phyloP scores from a whole-genome alignment of 2,329 filamentous ascomycete genomes.

The Colletotrichum siamense region DNA sequence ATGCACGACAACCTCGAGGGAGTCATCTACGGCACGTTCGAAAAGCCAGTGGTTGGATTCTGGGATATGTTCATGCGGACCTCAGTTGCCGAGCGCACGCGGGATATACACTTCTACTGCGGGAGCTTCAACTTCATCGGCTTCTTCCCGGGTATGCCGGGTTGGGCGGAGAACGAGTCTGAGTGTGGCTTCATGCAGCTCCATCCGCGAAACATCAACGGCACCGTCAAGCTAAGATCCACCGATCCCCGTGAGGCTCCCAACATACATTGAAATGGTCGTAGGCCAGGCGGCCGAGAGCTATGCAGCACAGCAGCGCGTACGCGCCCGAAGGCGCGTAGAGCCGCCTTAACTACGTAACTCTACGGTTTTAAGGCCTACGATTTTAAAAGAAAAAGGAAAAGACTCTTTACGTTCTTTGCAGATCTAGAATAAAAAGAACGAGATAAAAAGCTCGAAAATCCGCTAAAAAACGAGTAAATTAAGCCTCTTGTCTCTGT shows the following conservation, averaged over 20 bases:
- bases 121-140: not conserved
- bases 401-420: no score
- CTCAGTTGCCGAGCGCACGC: not conserved
- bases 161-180: not conserved
- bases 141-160: not conserved
- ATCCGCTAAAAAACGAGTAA: no score
- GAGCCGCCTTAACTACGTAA: no score
- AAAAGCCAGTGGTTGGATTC: slow-evolving; percentile 33
- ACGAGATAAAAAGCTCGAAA: no score
- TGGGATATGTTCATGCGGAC: slow-evolving; percentile 58
- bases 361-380: no score
- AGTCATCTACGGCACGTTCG: not conserved
- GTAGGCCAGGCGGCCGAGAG: no score
- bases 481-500: no score
- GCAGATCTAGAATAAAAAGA: no score
- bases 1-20: slow-evolving; percentile 50
- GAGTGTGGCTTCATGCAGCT: slow-evolving; percentile 32
- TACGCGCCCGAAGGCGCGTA: no score
- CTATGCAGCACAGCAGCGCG: no score
- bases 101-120: not conserved
- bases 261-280: no score
- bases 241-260: slow-evolving; percentile 67
- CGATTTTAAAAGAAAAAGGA: no score
- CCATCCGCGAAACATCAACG: slow-evolving; percentile 59
- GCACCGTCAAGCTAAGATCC: slow-evolving; percentile 66